Conservation (phyloP, 441 rosid species). For the Pelargonium exstipulatum region DNA sequence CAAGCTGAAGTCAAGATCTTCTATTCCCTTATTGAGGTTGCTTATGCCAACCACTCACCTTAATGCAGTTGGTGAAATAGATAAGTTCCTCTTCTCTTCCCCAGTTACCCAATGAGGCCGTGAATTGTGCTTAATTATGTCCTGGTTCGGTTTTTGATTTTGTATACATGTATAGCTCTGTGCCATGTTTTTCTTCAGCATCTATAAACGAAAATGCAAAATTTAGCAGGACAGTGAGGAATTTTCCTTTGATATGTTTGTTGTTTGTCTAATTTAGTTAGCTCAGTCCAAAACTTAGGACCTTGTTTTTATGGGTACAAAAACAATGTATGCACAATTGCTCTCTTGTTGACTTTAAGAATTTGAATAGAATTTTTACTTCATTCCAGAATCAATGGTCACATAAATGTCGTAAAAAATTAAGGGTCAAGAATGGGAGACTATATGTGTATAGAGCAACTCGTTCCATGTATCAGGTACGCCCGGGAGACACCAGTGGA, state of each 20-base stretch:
- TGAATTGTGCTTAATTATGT: background rate
- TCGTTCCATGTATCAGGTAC: constrained; percentile 60
- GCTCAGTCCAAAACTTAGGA: no score
- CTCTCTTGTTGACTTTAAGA: background rate
- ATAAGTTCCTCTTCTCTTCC: constrained; percentile 32
- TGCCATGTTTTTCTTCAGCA: background rate
- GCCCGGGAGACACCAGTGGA: constrained; percentile 65
- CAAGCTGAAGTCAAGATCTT: constrained; percentile 34
- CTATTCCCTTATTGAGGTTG: constrained; percentile 51
- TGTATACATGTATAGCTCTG: background rate
- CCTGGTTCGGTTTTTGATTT: background rate
- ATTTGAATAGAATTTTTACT: background rate
- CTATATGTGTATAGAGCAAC: constrained; percentile 37
- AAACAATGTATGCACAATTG: background rate
- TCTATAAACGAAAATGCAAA: background rate
- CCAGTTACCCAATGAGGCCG: constrained; percentile 20
- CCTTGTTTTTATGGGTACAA: no score
- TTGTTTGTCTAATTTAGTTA: no score
- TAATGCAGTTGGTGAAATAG: constrained; percentile 49
- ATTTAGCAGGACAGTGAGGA: no score
- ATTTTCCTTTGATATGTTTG: no score
- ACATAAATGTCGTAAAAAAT: background rate
- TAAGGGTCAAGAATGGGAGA: constrained; percentile 22
- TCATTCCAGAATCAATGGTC: background rate
- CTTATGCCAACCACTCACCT: constrained; percentile 60